Percentiles rank a stretch among this genome's conserved stretches.
These are phyloP conservation scores for Penicillium fimorum DNA, from an alignment of 495 filamentous ascomycete species.

Conservation along the genomic window DNA sequence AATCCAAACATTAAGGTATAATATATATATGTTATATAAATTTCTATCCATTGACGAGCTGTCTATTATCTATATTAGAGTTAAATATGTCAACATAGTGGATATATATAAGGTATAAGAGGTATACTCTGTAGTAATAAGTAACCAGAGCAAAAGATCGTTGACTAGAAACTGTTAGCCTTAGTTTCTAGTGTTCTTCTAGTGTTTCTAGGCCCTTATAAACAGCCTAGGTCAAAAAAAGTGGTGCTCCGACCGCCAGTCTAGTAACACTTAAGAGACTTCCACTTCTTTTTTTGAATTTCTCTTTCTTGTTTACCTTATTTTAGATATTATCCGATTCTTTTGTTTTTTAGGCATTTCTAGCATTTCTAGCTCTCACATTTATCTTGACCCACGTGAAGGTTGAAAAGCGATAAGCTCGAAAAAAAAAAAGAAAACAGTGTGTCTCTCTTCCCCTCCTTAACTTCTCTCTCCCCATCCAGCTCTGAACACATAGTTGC, in stretches of 20 bases:
- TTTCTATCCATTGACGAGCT: too few species aligned
- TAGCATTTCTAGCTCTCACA: not conserved
- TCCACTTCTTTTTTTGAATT: not conserved
- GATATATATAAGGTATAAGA: not conserved
- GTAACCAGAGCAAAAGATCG: not conserved
- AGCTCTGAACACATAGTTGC: constrained; percentile 2
- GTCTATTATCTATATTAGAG: not conserved
- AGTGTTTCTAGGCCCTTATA: not conserved
- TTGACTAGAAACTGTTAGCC: too few species aligned
- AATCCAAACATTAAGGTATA: too few species aligned
- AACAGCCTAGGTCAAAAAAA: not conserved
- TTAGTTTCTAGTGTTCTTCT: not conserved
- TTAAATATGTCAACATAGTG: not conserved
- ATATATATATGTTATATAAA: too few species aligned
- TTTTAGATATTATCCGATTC: not conserved
- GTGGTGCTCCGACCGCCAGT: not conserved
- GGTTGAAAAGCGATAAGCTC: constrained; percentile 23
- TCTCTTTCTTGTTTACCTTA: not conserved
- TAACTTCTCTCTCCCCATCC: constrained; percentile 3
- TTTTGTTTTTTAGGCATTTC: not conserved
- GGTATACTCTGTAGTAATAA: not conserved
- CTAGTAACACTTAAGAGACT: constrained; percentile 2
- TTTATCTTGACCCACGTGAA: constrained; percentile 21
- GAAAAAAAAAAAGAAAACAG: constrained; percentile 21
- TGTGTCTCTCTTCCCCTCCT: constrained; percentile 19